Evolutionary conservation across 2,329 filamentous ascomycete species (phyloP), one percentile per base, ranked within the genome.

Genomic region (Curvularia sp.): DNA sequence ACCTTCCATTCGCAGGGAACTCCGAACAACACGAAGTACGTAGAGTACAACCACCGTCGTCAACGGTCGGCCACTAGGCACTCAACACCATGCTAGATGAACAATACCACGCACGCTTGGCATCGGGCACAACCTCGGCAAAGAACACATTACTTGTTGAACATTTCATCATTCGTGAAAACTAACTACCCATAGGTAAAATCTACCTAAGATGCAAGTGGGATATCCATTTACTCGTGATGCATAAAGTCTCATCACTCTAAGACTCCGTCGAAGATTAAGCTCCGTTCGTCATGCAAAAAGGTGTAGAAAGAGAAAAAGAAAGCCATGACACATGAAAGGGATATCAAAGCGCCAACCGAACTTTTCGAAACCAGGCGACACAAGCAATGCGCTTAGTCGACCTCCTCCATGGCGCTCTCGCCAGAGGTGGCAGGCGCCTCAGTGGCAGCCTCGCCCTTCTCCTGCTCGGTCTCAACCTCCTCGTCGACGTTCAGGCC

Each of bases 351-450:
- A 75, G 71, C 75, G 71, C 72, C 75, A 64, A 69, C 65, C 67
- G 66, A 72, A 74, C 69, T 75, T 75, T 74, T 75, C 67, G 68
- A 72, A 71, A 70, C 49, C 67, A 61, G 64, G 53, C 54, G 59
- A 64, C 55, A 66, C 61, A 55, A 61, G 62, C 58, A 59, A 72
- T 61, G 50, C 67, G 65, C 64, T 70, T 96, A 99, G 87, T 99
- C 95, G 79, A 99, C 95, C 88, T 99, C 95, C 89, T 99, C 95
- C 95, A 99, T 99, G 80, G 93, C 89, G 84, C 90, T 96, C 88
- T 97, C 93, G 72, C 89, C 90, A 67, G 89, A 83, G 58, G 84
- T 84, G 72, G 88, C 82, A 57, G 87, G 83, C 57, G 88, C 80
- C 65, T 86, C 86, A 61, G 84, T 84, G 55, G 82, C 82, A 38